A percentile compares a stretch with the other conserved stretches of the same genome.
Evolutionary conservation across 148 eudicot genomes (phyloP).

Genomic region (Amaranthus hypochondriacus): DNA sequence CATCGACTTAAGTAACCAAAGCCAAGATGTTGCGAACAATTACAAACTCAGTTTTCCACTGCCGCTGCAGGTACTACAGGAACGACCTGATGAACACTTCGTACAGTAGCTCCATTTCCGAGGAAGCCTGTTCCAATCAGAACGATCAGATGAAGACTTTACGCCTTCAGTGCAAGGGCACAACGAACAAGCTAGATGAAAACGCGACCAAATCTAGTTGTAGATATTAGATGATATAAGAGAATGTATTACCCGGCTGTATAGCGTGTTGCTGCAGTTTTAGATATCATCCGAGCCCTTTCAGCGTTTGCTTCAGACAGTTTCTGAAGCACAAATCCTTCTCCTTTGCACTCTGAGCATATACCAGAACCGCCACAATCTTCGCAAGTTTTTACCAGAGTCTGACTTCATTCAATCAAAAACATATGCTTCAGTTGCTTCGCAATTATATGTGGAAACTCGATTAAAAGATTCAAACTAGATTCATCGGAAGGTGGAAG

Average conservation of each 20-base stretch:
- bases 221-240: background rate
- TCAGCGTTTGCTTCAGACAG: conserved; percentile 65
- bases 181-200: background rate
- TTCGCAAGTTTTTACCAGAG: conserved; percentile 55
- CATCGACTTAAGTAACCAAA: no score
- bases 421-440: conserved; percentile 1
- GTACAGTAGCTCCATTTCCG: conserved; percentile 98
- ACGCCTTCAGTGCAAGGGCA: background rate
- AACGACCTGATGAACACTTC: conserved; percentile 77
- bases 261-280: conserved; percentile 78
- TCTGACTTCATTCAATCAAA: conserved; percentile 46
- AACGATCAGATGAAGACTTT: no score
- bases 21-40: background rate
- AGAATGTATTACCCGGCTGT: conserved; percentile 65
- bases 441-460: background rate
- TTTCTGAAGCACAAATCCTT: conserved; percentile 82
- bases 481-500: background rate
- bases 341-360: conserved; percentile 92
- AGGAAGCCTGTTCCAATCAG: conserved; percentile 64
- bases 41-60: conserved; percentile 58
- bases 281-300: conserved; percentile 65
- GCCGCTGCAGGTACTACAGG: conserved; percentile 77
- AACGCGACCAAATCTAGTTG: background rate
- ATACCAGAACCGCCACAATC: conserved; percentile 87
- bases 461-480: background rate